These are phyloP conservation scores for Epicoccum nigrum DNA, from an alignment of 2,329 filamentous ascomycete genomes.

Conservation along the genomic window DNA sequence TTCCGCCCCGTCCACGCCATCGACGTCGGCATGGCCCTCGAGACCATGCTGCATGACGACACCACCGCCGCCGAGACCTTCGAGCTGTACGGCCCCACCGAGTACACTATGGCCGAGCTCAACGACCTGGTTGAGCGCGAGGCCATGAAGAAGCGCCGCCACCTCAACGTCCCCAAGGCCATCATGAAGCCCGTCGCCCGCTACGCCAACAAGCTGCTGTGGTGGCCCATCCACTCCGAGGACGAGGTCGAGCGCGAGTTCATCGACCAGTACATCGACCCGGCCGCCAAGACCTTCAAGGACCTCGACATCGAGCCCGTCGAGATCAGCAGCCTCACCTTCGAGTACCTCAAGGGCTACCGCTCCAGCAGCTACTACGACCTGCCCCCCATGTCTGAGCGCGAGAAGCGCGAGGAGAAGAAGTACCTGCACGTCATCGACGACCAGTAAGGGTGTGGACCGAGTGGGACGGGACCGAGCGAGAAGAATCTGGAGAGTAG, in stretches of 20 bases:
- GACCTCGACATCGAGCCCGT: slow-evolving; percentile 89
- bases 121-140: slow-evolving; percentile 87
- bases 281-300: slow-evolving; percentile 90
- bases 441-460: slow-evolving; percentile 49
- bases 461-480: not conserved
- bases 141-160: slow-evolving; percentile 85
- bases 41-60: slow-evolving; percentile 90
- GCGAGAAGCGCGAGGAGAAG: slow-evolving; percentile 92
- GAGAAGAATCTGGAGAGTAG: slow-evolving; percentile 18
- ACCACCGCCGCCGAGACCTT: slow-evolving; percentile 87
- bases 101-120: slow-evolving; percentile 90
- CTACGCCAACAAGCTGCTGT: slow-evolving; percentile 79
- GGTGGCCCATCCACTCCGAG: slow-evolving; percentile 84
- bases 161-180: slow-evolving; percentile 87
- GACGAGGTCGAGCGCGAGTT: slow-evolving; percentile 93
- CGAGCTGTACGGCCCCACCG: slow-evolving; percentile 91
- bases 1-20: slow-evolving; percentile 92
- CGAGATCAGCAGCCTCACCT: slow-evolving; percentile 85
- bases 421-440: slow-evolving; percentile 87
- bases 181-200: slow-evolving; percentile 77
- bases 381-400: slow-evolving; percentile 90
- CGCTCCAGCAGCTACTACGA: slow-evolving; percentile 90
- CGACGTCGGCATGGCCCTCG: slow-evolving; percentile 87
- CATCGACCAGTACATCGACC: slow-evolving; percentile 90
- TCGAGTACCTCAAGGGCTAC: slow-evolving; percentile 94